These are phyloP conservation scores for Chimonanthus salicifolius DNA, from an alignment of 164 flowering plant genomes.

Conservation along the genomic window DNA sequence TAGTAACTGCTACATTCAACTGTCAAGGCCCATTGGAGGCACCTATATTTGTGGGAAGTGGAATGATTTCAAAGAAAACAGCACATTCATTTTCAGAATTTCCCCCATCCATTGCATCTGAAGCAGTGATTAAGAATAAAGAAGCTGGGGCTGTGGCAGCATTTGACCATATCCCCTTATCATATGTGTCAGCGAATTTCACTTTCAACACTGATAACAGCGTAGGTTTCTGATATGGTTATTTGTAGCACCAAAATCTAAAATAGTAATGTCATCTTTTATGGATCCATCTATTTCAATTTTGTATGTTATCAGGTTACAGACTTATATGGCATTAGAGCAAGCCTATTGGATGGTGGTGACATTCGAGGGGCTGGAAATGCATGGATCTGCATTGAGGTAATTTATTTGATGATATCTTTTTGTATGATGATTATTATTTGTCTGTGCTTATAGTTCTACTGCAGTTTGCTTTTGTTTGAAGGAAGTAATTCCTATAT, in stretches of 20 bases:
- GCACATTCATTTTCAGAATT: slow-evolving; percentile 33
- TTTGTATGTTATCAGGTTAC: slow-evolving; percentile 54
- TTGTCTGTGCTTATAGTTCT: no score
- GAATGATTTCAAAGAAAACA: slow-evolving; percentile 75
- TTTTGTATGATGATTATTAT: background rate
- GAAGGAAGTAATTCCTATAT: no score
- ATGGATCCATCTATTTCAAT: background rate
- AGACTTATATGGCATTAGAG: slow-evolving; percentile 95
- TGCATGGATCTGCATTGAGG: slow-evolving; percentile 99
- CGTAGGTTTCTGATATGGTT: slow-evolving; percentile 40
- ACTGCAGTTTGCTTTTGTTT: no score
- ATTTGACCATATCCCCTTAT: slow-evolving; percentile 82
- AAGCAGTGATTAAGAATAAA: slow-evolving; percentile 64
- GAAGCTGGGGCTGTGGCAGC: slow-evolving; percentile 99
- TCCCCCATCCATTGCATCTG: slow-evolving; percentile 63
- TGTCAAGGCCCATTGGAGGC: slow-evolving; percentile 98
- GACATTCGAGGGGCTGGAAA: slow-evolving; percentile 99
- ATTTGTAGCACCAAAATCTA: slow-evolving; percentile 1
- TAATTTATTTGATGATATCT: slow-evolving; percentile 15
- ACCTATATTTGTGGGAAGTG: slow-evolving; percentile 94
- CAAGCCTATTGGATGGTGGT: slow-evolving; percentile 95
- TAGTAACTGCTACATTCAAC: slow-evolving; percentile 85
- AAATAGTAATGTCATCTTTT: slow-evolving; percentile 3
- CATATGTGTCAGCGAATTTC: slow-evolving; percentile 87
- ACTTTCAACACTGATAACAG: slow-evolving; percentile 88